These are phyloP conservation scores for Daedalea quercina DNA, from an alignment of 768 basidiomycete species.

Conservation along the genomic window DNA sequence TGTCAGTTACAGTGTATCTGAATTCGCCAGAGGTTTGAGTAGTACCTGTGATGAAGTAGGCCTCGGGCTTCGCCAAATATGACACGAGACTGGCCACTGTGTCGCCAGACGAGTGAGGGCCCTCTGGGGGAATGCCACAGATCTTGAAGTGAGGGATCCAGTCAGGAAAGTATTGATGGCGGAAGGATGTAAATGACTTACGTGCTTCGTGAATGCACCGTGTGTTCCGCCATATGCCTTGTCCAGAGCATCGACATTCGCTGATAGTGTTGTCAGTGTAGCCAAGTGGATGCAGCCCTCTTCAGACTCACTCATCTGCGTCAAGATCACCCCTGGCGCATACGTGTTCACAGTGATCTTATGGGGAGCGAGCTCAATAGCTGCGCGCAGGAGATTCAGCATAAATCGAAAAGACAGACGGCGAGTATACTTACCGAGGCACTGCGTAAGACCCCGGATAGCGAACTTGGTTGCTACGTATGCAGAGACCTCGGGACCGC, in stretches of 20 bases:
- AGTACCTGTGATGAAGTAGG: conserved; percentile 15
- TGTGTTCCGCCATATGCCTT: background rate
- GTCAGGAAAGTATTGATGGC: background rate
- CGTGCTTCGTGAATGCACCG: background rate
- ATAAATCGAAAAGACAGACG: background rate
- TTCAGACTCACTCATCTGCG: conserved; percentile 12
- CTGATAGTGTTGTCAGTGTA: background rate
- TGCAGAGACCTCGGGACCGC: conserved; percentile 1
- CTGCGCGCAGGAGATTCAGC: background rate
- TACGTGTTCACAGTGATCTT: conserved; percentile 25
- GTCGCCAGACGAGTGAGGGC: background rate
- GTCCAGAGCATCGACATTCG: background rate
- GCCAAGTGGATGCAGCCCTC: background rate
- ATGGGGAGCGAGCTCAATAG: conserved; percentile 11
- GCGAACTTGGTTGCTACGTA: conserved; percentile 23
- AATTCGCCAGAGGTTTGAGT: no score
- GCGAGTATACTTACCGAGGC: conserved; percentile 17
- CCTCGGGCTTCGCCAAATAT: conserved; percentile 18
- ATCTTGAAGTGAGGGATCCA: background rate
- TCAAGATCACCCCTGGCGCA: conserved; percentile 19
- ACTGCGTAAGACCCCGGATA: conserved; percentile 22
- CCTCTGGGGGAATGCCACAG: background rate
- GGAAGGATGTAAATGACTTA: background rate
- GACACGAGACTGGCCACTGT: conserved; percentile 15
- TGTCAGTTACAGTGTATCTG: no score